These are phyloP conservation scores for Xylaria curta DNA, from an alignment of 495 filamentous ascomycete species.

Conservation along the genomic window DNA sequence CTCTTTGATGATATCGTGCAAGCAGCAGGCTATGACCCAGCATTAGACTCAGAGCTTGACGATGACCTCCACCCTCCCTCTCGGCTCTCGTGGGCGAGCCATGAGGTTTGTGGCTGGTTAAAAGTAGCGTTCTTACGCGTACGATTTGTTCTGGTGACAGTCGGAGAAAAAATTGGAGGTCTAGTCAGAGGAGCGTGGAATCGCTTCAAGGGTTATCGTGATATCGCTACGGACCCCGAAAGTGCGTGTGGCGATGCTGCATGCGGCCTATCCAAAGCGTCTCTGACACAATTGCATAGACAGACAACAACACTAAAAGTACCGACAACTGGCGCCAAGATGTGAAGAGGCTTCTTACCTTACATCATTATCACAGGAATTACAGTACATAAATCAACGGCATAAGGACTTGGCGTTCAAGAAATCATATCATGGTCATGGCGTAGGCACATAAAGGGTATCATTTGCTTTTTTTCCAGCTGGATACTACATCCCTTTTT, in stretches of 20 bases:
- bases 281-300: background rate
- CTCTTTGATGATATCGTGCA: conserved; percentile 30
- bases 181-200: conserved; percentile 24
- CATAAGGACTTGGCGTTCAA: conserved; percentile 2
- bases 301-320: background rate
- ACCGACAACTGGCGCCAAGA: background rate
- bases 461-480: background rate
- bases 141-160: background rate
- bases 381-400: conserved; percentile 2
- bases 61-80: conserved; percentile 13
- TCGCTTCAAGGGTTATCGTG: conserved; percentile 31
- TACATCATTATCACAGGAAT: background rate
- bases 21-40: conserved; percentile 26
- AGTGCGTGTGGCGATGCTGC: background rate
- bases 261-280: background rate
- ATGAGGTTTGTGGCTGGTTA: conserved; percentile 17
- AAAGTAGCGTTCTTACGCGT: conserved; percentile 21
- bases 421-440: background rate
- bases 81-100: conserved; percentile 10
- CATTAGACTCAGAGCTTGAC: conserved; percentile 17
- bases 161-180: conserved; percentile 1
- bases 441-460: conserved; percentile 2
- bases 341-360: background rate
- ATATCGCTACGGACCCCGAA: background rate
- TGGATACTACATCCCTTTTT: background rate